phyloP scores from a whole-genome alignment of 805 yeast genomes.

The Hanseniaspora occidentalis region DNA sequence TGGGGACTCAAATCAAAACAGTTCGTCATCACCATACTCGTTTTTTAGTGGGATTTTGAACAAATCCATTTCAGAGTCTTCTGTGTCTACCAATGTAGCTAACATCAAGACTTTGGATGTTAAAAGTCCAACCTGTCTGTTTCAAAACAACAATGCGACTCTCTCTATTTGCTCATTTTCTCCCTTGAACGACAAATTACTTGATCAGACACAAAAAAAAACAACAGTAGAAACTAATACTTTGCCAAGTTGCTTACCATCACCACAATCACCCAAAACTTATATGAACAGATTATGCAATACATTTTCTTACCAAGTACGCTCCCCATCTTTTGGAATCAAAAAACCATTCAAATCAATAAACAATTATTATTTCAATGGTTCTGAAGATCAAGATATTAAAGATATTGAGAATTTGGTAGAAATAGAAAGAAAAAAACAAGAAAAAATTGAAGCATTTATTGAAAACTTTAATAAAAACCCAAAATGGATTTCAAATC shows the following conservation, averaged over 20 bases:
- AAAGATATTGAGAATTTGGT: background rate
- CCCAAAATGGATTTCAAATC: background rate
- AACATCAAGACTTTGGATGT: no score
- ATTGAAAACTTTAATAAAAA: background rate
- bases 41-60: no score
- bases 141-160: no score
- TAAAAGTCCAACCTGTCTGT: no score
- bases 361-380: background rate
- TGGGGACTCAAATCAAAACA: no score
- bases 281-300: background rate
- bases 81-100: no score
- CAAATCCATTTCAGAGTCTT: no score
- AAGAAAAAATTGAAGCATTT: background rate
- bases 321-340: background rate
- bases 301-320: background rate
- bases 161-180: no score
- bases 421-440: background rate
- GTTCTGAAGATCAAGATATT: background rate
- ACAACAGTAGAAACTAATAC: no score
- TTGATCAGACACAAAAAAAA: no score
- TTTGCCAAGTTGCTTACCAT: background rate
- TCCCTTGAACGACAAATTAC: no score
- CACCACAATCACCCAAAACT: background rate
- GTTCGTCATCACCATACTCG: no score
- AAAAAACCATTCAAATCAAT: background rate